Evolutionary conservation across 2,329 filamentous ascomycete genomes (phyloP), one percentile per base, ranked within the genome.

Genomic region (Truncatella angustata): DNA sequence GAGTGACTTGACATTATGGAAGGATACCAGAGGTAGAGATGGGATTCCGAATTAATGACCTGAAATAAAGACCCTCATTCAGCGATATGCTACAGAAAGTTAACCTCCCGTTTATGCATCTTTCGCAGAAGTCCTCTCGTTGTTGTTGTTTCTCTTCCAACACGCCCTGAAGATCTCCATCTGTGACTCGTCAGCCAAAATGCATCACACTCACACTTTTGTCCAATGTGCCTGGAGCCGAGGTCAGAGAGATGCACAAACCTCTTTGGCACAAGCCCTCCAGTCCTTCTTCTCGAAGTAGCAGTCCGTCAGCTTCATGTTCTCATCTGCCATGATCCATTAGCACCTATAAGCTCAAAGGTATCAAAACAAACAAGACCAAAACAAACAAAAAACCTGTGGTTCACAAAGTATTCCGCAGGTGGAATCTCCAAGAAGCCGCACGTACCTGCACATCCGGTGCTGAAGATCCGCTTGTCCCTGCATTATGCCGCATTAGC

Each of bases 391-490:
- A 28, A 26, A 21, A 23, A 37, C 11, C 16, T 16, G 32, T 18
- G 46, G 35, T 23, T 44, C 40, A 26, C 6, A 44, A 11, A 10
- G 12, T n/a, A 12, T 16, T 44, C 16, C 5, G 10, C 21, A 10
- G 40, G 5, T 44, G 42, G n/a, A 20, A n/a, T n/a, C n/a, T n/a
- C n/a, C n/a, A n/a, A n/a, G n/a, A n/a, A n/a, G n/a, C n/a, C 36
- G 36, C 10, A 32, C 75, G 66, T 74, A 96, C 93, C 86, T 71
- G 91, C 84, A 66, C 93, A 97, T 53, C 93, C 94, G 3, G 93
- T 97, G 76, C 91, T 96, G 76, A 91, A 96, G 71, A 97, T 97
- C 67, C 94, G 82, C 81, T 96, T 93, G 76, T 97, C 92, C 93
- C 93, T 97, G 67, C 54, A 61, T 43, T 32, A 18, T n/a, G 36